Percentiles rank a stretch among this genome's conserved stretches.
phyloP scores from a whole-genome alignment of 2,329 filamentous ascomycete species.

The Escovopsis sp. region DNA sequence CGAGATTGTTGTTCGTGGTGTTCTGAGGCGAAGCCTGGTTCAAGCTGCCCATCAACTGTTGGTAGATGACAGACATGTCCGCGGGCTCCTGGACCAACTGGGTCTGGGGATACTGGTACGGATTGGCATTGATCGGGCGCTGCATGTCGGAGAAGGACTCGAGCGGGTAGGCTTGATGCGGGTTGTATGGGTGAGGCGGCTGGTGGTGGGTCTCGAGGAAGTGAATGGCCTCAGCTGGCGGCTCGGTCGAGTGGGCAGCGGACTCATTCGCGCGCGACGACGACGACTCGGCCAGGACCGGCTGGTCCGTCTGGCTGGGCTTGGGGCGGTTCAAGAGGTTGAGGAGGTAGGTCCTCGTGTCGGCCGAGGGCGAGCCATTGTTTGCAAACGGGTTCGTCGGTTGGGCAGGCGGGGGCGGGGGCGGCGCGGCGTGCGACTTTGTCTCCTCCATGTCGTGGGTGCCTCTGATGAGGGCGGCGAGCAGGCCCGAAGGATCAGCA shows the following conservation, averaged over 20 bases:
- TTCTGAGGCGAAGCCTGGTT: conserved; percentile 27
- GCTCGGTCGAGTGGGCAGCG: conserved; percentile 30
- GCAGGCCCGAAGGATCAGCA: conserved; percentile 41
- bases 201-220: conserved; percentile 11
- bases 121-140: conserved; percentile 11
- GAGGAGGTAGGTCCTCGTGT: conserved; percentile 75
- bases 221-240: conserved; percentile 9
- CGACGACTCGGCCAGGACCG: conserved; percentile 23
- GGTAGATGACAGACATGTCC: conserved; percentile 22
- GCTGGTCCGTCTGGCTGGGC: conserved; percentile 42
- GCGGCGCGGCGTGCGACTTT: conserved; percentile 10
- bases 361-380: conserved; percentile 39
- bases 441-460: conserved; percentile 33
- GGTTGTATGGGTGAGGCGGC: conserved; percentile 11
- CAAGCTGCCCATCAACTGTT: conserved; percentile 23
- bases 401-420: conserved; percentile 11
- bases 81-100: conserved; percentile 22
- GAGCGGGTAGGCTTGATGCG: conserved; percentile 12
- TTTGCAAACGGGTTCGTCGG: conserved; percentile 27
- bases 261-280: conserved; percentile 25
- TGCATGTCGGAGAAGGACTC: conserved; percentile 14
- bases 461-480: conserved; percentile 47
- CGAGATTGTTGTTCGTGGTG: conserved; percentile 5
- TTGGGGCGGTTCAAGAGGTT: conserved; percentile 72
- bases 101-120: conserved; percentile 11